Conservation (phyloP, 306 rosid genomes). For the Lathyrus sativus region DNA sequence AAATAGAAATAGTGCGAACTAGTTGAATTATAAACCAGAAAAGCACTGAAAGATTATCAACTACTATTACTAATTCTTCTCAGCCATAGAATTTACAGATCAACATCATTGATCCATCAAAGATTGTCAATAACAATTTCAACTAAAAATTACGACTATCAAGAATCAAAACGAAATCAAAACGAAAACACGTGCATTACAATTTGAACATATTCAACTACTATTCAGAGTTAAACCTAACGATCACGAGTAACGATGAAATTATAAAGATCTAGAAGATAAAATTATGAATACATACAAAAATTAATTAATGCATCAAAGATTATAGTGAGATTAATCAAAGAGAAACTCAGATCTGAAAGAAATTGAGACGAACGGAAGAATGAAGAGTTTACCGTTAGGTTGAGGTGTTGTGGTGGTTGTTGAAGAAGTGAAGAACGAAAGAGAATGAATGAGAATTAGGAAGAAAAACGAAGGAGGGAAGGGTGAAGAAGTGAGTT, state of each 20-base stretch:
- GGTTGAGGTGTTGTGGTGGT: background rate
- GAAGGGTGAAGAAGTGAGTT: background rate
- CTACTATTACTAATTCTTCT: background rate
- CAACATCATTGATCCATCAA: background rate
- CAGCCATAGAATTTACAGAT: background rate
- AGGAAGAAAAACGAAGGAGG: background rate
- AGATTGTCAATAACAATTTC: background rate
- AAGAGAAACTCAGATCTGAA: slow-evolving; percentile 40
- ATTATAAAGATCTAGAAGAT: background rate
- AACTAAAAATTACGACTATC: background rate
- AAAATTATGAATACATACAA: slow-evolving; percentile 15
- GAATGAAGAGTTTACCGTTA: background rate
- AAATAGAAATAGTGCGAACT: background rate
- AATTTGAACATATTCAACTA: no score
- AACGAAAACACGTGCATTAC: no score
- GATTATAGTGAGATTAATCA: background rate
- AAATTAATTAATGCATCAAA: slow-evolving; percentile 1
- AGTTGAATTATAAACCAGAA: background rate
- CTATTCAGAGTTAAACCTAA: no score
- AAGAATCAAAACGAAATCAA: no score
- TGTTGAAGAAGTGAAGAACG: background rate
- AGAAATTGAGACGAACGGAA: background rate
- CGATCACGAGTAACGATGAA: no score
- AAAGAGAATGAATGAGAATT: background rate
- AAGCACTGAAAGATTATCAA: background rate